Base-by-base conservation (phyloP, 768 basidiomycete species). In the Tremella fuciformis region DNA sequence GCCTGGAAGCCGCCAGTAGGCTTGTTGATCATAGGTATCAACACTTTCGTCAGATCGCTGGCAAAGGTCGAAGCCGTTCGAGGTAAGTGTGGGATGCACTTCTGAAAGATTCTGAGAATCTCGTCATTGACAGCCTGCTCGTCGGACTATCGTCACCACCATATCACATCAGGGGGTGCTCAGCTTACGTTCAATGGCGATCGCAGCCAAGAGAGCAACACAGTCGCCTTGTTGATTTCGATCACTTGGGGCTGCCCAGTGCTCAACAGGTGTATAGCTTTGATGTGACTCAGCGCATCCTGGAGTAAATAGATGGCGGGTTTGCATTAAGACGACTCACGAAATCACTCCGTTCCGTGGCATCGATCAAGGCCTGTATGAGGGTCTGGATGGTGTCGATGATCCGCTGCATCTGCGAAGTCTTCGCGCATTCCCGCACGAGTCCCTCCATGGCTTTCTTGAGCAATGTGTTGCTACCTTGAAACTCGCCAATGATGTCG, bases 21-120 rank as follows among this genome's bases (percentile, higher is more conserved):
- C 68, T 89, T 91, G 66, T 89, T 82, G 41, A 99, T 87, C 92
- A 98, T 92, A 0, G 89, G 88, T 63, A 94, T 85, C 11, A 98
- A 80, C 7, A 85, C 82, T 4, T 80, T 74, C 65, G 94, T 91
- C 16, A 99, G 80, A 53, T 93, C 89, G 39, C 85, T 83, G 0
- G 88, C 91, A 71, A 98, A 97, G 65, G 88, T 91, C 13, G 83
- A 82, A 0, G 90, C 87, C 0, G 90, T 91, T 78, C 88, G 89
- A 0, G 92, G 91, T 86, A 94, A 88, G 62, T 86, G 82, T 1
- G 90, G 89, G 29, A 97, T 86, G 1, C 86, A 86, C 16, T 83
- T 83, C 26, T 88, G 83, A 79, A 96, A 97, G 41, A 94, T 89
- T 63, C 88, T 88, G 40, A 98, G 82, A 3, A 99, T 78, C 72